phyloP scores from a whole-genome alignment of 768 basidiomycete species.

The Chalciporus pseudorubinellus region DNA sequence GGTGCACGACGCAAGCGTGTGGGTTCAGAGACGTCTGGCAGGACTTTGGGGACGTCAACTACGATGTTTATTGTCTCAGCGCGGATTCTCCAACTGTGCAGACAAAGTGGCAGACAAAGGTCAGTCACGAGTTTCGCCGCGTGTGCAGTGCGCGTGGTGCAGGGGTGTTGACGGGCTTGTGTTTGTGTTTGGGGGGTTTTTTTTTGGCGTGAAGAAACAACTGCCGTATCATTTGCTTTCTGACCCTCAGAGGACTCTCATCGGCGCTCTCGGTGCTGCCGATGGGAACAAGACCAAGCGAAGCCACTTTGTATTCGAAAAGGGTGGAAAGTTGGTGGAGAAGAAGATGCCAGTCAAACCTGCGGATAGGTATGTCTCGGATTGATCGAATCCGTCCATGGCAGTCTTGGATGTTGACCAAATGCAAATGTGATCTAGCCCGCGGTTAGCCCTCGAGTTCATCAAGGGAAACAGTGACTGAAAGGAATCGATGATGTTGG shows the following conservation, averaged over 20 bases:
- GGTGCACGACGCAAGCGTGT: conserved; percentile 92
- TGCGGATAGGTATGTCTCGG: conserved; percentile 60
- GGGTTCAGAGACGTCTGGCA: conserved; percentile 83
- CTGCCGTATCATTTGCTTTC: conserved; percentile 86
- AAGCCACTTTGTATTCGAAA: conserved; percentile 91
- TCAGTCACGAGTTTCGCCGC: conserved; percentile 25
- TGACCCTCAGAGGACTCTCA: conserved; percentile 80
- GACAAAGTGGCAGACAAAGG: conserved; percentile 86
- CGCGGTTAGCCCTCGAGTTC: conserved; percentile 64
- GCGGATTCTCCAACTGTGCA: conserved; percentile 74
- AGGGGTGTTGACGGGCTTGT: no score
- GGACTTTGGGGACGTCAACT: conserved; percentile 63
- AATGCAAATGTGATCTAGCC: conserved; percentile 30
- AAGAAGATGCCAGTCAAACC: conserved; percentile 86
- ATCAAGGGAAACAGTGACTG: conserved; percentile 46
- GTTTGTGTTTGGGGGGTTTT: conserved; percentile 1
- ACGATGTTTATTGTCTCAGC: conserved; percentile 81
- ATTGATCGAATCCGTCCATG: no score
- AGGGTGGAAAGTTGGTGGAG: conserved; percentile 86
- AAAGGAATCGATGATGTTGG: no score
- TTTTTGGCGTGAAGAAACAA: conserved; percentile 52
- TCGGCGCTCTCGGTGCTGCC: conserved; percentile 78
- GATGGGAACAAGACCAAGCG: conserved; percentile 82
- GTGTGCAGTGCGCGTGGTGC: not conserved
- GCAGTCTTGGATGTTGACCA: not conserved